Base-by-base conservation (phyloP, 805 yeast genomes). In the Dipodascus albidus region DNA sequence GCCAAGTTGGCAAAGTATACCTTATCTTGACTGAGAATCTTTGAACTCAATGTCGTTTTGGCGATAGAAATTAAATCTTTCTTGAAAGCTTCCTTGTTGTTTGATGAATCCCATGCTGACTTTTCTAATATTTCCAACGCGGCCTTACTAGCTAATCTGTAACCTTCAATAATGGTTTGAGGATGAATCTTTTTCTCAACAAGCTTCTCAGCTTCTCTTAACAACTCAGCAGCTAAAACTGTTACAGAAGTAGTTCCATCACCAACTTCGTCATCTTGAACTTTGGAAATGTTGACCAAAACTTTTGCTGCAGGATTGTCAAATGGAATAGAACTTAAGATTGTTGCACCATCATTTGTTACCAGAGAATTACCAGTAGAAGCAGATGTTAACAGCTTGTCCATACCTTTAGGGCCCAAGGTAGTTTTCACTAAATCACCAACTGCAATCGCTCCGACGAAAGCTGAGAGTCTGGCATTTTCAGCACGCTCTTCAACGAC, bases 321-420 rank as follows among this genome's bases (percentile, higher is more conserved):
- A 60, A 93, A 80, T 15, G 98, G 97, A 62, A 93, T 91, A 1
- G 95, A 78, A 64, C 90, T 89, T 59, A 93, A 74, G 59, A 93
- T 93, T 1, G 99, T 93, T 51, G 99, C 99, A 57, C 99, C 99
- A 73, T 93, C 99, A 68, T 93, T 93, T 50, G 99, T 93, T 41
- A 93, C 90, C 64, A 90, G 65, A 1, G 93, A 76, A 53, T 75
- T 76, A 49, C 87, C 87, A 47, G 93, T 80, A 2, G 89, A 77
- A 19, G 96, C 86, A 59, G 95, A 83, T 64, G 88, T 96, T 57
- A 93, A 74, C 58, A 93, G 74, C 68, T 93, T 93, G 70, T 93
- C 99, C 98, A 93, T 91, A 58, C 99, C 99, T 67, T 93, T 91
- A 57, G 99, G 99, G 15, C 99, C 99, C 59, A 93, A 74, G 2